phyloP scores from a whole-genome alignment of 805 yeast species.

The Candida mattraensis region DNA sequence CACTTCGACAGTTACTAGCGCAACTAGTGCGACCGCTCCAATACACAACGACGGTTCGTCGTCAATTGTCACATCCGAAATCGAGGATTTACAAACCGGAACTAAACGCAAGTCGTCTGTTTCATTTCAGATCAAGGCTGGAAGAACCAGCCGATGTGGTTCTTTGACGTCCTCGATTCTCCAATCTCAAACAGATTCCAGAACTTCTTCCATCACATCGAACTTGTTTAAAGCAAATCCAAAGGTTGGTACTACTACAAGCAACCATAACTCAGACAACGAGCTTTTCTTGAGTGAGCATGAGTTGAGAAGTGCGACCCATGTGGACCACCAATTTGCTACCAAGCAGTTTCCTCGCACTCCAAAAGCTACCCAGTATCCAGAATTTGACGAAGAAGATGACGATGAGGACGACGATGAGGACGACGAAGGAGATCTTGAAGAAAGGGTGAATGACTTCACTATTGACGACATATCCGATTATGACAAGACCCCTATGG shows the following conservation, averaged over 20 bases:
- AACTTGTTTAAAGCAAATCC: slow-evolving; percentile 12
- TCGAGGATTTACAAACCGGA: slow-evolving; percentile 24
- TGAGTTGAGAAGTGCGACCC: not conserved
- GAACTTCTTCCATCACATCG: slow-evolving; percentile 13
- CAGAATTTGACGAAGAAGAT: slow-evolving; percentile 14
- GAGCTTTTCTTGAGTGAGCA: slow-evolving; percentile 6
- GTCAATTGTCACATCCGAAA: slow-evolving; percentile 26
- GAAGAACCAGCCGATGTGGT: slow-evolving; percentile 23
- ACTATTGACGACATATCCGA: slow-evolving; percentile 15
- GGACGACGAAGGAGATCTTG: slow-evolving; percentile 4
- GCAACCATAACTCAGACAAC: slow-evolving; percentile 9
- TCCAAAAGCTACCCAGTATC: slow-evolving; percentile 13
- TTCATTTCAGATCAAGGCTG: slow-evolving; percentile 24
- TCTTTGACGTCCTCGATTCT: slow-evolving; percentile 22
- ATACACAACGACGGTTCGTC: slow-evolving; percentile 16
- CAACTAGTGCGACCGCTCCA: slow-evolving; percentile 8
- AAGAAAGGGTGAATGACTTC: slow-evolving; percentile 6
- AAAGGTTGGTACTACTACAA: slow-evolving; percentile 8
- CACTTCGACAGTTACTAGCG: slow-evolving; percentile 8
- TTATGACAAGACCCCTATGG: slow-evolving; percentile 16
- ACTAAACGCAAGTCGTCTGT: slow-evolving; percentile 28
- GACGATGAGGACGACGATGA: slow-evolving; percentile 12
- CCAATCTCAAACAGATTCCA: slow-evolving; percentile 8
- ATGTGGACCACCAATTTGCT: too few species aligned
- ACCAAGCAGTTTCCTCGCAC: slow-evolving; percentile 19